phyloP scores from a whole-genome alignment of 1,284 basidiomycete species.

The Omphalotus olearius region DNA sequence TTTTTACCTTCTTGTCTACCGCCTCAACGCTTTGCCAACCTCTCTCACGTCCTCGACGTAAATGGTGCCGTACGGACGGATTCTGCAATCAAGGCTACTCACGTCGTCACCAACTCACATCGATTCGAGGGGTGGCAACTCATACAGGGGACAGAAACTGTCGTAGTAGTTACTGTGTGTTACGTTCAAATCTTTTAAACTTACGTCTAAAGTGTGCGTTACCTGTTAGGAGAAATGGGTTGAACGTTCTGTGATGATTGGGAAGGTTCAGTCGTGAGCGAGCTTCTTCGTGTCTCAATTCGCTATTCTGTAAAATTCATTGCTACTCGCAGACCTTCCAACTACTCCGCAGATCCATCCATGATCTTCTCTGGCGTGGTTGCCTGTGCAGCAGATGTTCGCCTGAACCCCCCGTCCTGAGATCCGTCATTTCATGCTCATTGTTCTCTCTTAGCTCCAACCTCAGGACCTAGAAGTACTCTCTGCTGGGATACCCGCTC shows the following conservation, averaged over 20 bases:
- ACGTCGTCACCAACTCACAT: slow-evolving; percentile 49
- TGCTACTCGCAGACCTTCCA: slow-evolving; percentile 35
- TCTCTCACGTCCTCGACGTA: slow-evolving; percentile 29
- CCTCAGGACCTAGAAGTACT: slow-evolving; percentile 68
- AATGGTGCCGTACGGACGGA: slow-evolving; percentile 37
- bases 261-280: slow-evolving; percentile 54
- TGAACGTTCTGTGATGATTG: slow-evolving; percentile 56
- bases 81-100: slow-evolving; percentile 30
- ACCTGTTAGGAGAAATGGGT: slow-evolving; percentile 47
- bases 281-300: neutral
- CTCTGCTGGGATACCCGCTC: slow-evolving; percentile 62
- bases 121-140: slow-evolving; percentile 49
- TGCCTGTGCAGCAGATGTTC: slow-evolving; percentile 62
- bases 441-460: slow-evolving; percentile 40
- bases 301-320: neutral
- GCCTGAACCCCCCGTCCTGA: slow-evolving; percentile 16
- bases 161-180: slow-evolving; percentile 43
- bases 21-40: slow-evolving; percentile 24
- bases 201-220: neutral
- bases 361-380: slow-evolving; percentile 83
- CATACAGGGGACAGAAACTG: slow-evolving; percentile 22
- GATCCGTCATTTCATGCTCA: slow-evolving; percentile 1
- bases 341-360: slow-evolving; percentile 72
- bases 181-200: neutral
- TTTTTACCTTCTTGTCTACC: slow-evolving; percentile 28